These are phyloP conservation scores for Lyophyllum atratum DNA, from an alignment of 768 basidiomycete species.

Conservation along the genomic window DNA sequence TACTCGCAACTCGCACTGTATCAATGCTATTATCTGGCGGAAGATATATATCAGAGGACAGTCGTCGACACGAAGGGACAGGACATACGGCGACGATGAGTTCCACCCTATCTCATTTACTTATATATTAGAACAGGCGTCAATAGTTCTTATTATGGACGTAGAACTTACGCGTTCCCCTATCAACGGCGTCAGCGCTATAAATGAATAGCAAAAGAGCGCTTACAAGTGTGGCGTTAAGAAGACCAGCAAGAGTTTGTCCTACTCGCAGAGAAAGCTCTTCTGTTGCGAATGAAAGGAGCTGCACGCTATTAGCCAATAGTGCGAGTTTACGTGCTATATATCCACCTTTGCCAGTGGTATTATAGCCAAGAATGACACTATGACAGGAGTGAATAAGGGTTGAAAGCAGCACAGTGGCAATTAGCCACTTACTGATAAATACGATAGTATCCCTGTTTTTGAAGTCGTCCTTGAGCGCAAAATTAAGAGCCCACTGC, in stretches of 20 bases:
- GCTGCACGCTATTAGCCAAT: slow-evolving; percentile 32
- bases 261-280: slow-evolving; percentile 82
- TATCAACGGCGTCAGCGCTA: slow-evolving; percentile 19
- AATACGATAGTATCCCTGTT: slow-evolving; percentile 65
- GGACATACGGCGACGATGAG: slow-evolving; percentile 74
- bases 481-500: slow-evolving; percentile 77
- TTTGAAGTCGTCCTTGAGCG: slow-evolving; percentile 33
- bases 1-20: slow-evolving; percentile 61
- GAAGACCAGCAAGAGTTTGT: slow-evolving; percentile 78
- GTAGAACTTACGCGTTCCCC: slow-evolving; percentile 51
- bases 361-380: slow-evolving; percentile 80
- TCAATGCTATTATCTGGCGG: slow-evolving; percentile 47
- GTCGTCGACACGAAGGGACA: background rate
- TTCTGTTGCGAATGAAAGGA: slow-evolving; percentile 85
- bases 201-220: background rate
- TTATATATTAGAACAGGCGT: background rate
- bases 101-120: slow-evolving; percentile 54
- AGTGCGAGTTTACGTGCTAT: background rate
- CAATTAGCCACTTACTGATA: slow-evolving; percentile 52
- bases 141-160: background rate
- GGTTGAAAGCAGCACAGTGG: background rate
- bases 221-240: slow-evolving; percentile 82
- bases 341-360: slow-evolving; percentile 74
- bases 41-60: background rate
- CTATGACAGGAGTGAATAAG: slow-evolving; percentile 33